Evolutionary conservation across 2,329 filamentous ascomycete species (phyloP).

Genomic region (Talaromyces sp.): DNA sequence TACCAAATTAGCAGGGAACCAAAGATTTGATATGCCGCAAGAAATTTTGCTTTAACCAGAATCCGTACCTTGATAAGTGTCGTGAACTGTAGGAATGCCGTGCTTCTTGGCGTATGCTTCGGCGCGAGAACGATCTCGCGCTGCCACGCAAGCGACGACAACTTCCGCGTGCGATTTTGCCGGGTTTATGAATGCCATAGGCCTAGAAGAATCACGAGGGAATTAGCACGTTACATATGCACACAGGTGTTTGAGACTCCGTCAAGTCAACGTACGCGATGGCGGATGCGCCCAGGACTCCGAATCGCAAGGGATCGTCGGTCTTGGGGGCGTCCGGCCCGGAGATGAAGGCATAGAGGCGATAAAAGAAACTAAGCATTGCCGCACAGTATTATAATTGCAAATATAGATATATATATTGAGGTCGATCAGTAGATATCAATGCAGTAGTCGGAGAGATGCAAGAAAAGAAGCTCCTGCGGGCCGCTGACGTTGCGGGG

Average conservation of each 20-base stretch:
- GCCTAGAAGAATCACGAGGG: constrained; percentile 11
- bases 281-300: constrained; percentile 4
- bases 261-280: constrained; percentile 1
- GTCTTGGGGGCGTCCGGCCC: neutral
- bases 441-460: neutral
- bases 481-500: neutral
- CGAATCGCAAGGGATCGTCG: constrained; percentile 3
- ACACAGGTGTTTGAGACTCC: neutral
- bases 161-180: constrained; percentile 49
- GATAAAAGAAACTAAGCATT: constrained; percentile 5
- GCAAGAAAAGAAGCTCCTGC: neutral
- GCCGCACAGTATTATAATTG: neutral
- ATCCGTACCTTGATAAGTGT: constrained; percentile 44
- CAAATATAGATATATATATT: neutral
- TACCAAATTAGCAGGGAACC: neutral
- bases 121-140: constrained; percentile 43
- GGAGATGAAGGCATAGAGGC: constrained; percentile 3
- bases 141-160: constrained; percentile 47
- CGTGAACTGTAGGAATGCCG: constrained; percentile 44
- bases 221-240: neutral
- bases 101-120: constrained; percentile 46
- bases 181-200: constrained; percentile 31
- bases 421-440: neutral
- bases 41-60: neutral
- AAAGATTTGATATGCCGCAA: neutral